A percentile compares a stretch with the other conserved stretches of the same genome.
These are phyloP conservation scores for Citrus maxima DNA, from an alignment of 345 rosid genomes.

Conservation along the genomic window DNA sequence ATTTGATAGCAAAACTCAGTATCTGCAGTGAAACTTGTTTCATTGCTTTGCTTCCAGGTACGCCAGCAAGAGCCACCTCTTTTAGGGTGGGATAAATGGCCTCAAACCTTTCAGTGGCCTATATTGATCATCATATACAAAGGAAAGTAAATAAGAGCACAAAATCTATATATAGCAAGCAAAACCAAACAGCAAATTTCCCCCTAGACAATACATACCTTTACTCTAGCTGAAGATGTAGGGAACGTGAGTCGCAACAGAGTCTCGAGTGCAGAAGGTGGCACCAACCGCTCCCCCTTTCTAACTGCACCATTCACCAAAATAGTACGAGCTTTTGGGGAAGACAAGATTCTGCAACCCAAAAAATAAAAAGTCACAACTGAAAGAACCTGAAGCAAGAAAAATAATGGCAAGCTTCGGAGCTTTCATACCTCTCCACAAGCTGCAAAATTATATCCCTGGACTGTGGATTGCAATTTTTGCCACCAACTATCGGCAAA, in stretches of 20 bases:
- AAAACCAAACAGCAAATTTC: not conserved
- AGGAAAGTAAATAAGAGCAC: slow-evolving; percentile 6
- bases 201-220: slow-evolving; percentile 35
- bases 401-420: not conserved
- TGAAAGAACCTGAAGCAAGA: not conserved
- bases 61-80: slow-evolving; percentile 74
- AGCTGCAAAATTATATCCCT: slow-evolving; percentile 73
- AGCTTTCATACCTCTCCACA: slow-evolving; percentile 36
- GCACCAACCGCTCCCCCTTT: slow-evolving; percentile 66
- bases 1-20: slow-evolving; percentile 47
- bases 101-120: slow-evolving; percentile 85
- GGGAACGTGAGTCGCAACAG: slow-evolving; percentile 65
- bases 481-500: slow-evolving; percentile 41
- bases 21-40: slow-evolving; percentile 66
- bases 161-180: not conserved
- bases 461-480: slow-evolving; percentile 65
- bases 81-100: slow-evolving; percentile 55
- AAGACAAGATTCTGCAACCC: slow-evolving; percentile 48
- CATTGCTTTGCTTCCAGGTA: slow-evolving; percentile 72
- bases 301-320: slow-evolving; percentile 68
- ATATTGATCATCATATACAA: slow-evolving; percentile 15
- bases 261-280: slow-evolving; percentile 63
- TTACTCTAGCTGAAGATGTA: slow-evolving; percentile 54
- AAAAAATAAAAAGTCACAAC: not conserved
- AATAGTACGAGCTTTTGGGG: slow-evolving; percentile 59